These are phyloP conservation scores for Sorghum bicolor DNA, from an alignment of 176 grass and related monocot genomes.

Conservation along the genomic window DNA sequence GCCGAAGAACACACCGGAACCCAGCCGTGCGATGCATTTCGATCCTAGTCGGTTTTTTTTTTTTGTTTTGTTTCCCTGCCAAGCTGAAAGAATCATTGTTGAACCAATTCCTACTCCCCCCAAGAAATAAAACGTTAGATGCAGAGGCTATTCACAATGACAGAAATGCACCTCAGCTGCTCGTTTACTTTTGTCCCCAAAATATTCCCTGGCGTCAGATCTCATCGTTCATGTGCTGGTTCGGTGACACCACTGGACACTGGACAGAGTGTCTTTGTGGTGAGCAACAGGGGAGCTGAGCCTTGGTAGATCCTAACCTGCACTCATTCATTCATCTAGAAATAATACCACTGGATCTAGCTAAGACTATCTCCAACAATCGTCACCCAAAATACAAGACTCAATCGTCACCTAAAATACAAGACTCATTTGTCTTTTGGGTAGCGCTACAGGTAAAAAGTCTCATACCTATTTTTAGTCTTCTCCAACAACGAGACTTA, in stretches of 20 bases:
- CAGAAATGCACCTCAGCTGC: slow-evolving; percentile 33
- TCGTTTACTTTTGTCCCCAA: neutral
- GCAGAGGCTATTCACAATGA: slow-evolving; percentile 22
- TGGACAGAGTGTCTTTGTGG: neutral
- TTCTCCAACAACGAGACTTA: too few species aligned
- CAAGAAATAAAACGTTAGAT: slow-evolving; percentile 14
- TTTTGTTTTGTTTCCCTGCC: slow-evolving; percentile 23
- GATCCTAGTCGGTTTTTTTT: slow-evolving; percentile 3
- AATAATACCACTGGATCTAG: too few species aligned
- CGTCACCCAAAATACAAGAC: too few species aligned
- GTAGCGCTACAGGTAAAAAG: too few species aligned
- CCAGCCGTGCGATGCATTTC: neutral
- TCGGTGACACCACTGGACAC: neutral
- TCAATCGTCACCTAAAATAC: too few species aligned
- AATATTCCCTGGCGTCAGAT: slow-evolving; percentile 10
- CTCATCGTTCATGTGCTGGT: neutral
- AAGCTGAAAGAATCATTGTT: neutral
- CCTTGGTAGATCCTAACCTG: neutral
- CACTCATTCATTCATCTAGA: neutral
- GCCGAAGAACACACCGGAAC: slow-evolving; percentile 12
- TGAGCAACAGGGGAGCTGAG: neutral
- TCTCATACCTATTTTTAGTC: too few species aligned
- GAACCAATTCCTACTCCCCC: neutral
- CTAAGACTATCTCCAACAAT: too few species aligned
- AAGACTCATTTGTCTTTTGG: too few species aligned